Percentiles rank a stretch among this genome's conserved stretches.
These are phyloP conservation scores for Pythium chondricola DNA, from an alignment of 352 stramenopile species.

Conservation along the genomic window DNA sequence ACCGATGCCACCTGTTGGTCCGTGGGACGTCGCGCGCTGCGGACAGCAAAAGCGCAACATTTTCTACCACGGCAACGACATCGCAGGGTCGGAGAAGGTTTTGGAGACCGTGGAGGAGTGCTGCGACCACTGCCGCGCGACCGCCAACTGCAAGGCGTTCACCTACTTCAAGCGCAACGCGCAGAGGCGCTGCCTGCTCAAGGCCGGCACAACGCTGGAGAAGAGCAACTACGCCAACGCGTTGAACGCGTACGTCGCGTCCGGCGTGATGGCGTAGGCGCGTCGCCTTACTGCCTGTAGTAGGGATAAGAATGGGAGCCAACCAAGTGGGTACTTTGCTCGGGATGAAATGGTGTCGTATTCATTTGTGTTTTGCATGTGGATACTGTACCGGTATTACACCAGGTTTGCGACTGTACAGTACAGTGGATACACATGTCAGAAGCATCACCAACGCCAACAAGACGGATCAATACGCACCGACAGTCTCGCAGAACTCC, in stretches of 20 bases:
- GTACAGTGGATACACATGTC: no score
- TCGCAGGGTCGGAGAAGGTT: constrained; percentile 5
- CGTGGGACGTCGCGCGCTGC: constrained; percentile 10
- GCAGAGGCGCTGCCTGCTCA: constrained; percentile 15
- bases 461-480: constrained; percentile 24
- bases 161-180: constrained; percentile 12
- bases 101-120: constrained; percentile 13
- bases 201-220: constrained; percentile 6
- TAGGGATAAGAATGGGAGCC: no score
- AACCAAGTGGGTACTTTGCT: no score
- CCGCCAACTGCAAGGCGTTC: constrained; percentile 7
- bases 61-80: constrained; percentile 14
- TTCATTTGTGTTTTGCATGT: no score
- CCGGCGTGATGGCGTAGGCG: constrained; percentile 4
- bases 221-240: constrained; percentile 17
- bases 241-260: not conserved
- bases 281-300: no score
- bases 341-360: no score
- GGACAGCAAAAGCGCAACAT: constrained; percentile 3
- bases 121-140: constrained; percentile 12
- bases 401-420: no score
- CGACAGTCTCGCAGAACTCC: constrained; percentile 60
- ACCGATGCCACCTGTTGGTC: not conserved
- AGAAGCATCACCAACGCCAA: no score
- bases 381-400: no score